These are phyloP conservation scores for Leccinum proliferum DNA, from an alignment of 1,284 basidiomycete genomes.

Conservation along the genomic window DNA sequence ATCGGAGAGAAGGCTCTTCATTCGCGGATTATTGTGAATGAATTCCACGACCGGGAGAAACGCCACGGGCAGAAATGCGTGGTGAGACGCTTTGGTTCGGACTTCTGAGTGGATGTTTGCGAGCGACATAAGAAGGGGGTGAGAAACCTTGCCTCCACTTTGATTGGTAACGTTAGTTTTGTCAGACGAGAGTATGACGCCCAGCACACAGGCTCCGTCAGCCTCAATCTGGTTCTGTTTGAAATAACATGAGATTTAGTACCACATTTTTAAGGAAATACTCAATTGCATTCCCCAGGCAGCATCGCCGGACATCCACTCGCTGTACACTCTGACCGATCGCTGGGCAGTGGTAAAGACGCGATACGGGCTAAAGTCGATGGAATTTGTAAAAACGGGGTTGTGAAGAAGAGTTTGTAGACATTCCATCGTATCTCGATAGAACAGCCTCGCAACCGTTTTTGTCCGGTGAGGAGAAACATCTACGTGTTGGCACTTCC, in stretches of 20 bases:
- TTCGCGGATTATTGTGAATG: slow-evolving; percentile 1
- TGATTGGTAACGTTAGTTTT: slow-evolving; percentile 31
- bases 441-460: background rate
- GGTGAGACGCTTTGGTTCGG: slow-evolving; percentile 23
- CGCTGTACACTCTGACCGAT: background rate
- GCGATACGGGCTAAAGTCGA: background rate
- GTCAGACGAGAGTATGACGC: slow-evolving; percentile 26
- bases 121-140: slow-evolving; percentile 30
- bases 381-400: background rate
- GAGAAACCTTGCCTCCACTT: slow-evolving; percentile 25
- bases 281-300: slow-evolving; percentile 5
- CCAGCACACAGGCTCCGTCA: slow-evolving; percentile 3
- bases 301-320: background rate
- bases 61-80: slow-evolving; percentile 25
- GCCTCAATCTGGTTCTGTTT: background rate
- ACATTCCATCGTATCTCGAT: background rate
- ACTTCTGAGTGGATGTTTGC: slow-evolving; percentile 30
- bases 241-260: background rate
- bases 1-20: background rate
- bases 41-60: slow-evolving; percentile 30
- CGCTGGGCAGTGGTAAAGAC: background rate
- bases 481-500: background rate
- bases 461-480: background rate
- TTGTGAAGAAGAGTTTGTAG: background rate
- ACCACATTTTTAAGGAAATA: background rate